A percentile compares a stretch with the other conserved stretches of the same genome.
Evolutionary conservation across 305 asterid genomes (phyloP).

Genomic region (Solanum aculeatissimum): DNA sequence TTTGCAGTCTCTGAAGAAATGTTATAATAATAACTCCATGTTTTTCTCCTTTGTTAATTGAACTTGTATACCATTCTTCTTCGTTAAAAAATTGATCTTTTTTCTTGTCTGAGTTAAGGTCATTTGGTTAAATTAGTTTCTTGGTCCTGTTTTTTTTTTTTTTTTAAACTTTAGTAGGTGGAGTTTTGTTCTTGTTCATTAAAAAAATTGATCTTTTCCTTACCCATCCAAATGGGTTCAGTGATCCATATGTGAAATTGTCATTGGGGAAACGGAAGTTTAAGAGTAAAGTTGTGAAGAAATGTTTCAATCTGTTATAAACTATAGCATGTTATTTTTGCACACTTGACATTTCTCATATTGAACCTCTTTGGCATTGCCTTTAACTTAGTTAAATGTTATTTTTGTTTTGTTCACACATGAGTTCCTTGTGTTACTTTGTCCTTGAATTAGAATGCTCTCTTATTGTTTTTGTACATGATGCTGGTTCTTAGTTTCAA

Average conservation of each 20-base stretch:
- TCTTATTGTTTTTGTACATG: no score
- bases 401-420: no score
- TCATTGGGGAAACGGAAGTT: conserved; percentile 68
- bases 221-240: conserved; percentile 54
- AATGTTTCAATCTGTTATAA: conserved; percentile 38
- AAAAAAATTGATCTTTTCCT: background rate
- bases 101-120: background rate
- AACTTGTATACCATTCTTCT: background rate
- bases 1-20: background rate
- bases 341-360: no score
- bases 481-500: no score
- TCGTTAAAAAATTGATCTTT: no score
- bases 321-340: no score
- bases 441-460: no score
- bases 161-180: no score
- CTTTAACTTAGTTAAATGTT: no score
- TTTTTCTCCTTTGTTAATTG: background rate
- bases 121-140: background rate
- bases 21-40: background rate
- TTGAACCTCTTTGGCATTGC: accelerated
- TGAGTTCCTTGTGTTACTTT: no score
- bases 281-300: conserved; percentile 72
- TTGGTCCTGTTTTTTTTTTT: no score
- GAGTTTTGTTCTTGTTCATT: no score
- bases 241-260: conserved; percentile 88